Base-by-base conservation (phyloP, 2,329 filamentous ascomycete genomes). In the Hypocrella siamensis region DNA sequence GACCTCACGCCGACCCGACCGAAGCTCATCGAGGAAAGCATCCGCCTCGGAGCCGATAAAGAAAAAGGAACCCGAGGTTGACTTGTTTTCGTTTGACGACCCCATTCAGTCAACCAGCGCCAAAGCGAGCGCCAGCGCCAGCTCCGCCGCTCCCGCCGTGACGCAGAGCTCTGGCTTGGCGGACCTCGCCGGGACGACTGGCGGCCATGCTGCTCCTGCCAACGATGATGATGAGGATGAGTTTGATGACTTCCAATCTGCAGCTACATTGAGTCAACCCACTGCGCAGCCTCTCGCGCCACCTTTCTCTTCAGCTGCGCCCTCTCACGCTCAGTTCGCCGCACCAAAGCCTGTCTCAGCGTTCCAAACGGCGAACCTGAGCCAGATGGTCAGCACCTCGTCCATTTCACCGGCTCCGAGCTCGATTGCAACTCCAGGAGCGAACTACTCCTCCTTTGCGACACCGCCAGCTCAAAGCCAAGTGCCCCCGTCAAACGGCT, bases 181-280 rank as follows among this genome's bases (percentile, higher is more conserved):
- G 28, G 56, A 62, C 12, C 49, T 75, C 30, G 36, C 46, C 18
- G 43, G 45, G 25, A 37, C 41, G 31, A 43, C 39, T 32, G 33
- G 33, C 31, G 38, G 38, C 19, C 7, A 19, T n/a, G 40, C 37
- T 2, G 40, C 40, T 14, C 30, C 56, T 12, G 55, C 56, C 19
- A 61, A 62, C 26, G 75, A 72, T 39, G 88, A 94, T 40, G 86
- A 93, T 39, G 88, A 94, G 40, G 86, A 93, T 43, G 90, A 94
- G 40, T 96, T 96, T 48, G 90, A 96, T 49, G 90, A 98, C 49
- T 96, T 96, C 65, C 84, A 93, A 54, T 93, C 85, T 15, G 88
- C 88, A 11, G 62, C 79, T 3, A 71, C 78, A 4, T 60, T 72
- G 17, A 47, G 62, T 11, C 54, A 55, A n/a, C 50, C 64, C 9